phyloP scores from a whole-genome alignment of 2,329 filamentous ascomycete species.

The Xylariaceae sp. region DNA sequence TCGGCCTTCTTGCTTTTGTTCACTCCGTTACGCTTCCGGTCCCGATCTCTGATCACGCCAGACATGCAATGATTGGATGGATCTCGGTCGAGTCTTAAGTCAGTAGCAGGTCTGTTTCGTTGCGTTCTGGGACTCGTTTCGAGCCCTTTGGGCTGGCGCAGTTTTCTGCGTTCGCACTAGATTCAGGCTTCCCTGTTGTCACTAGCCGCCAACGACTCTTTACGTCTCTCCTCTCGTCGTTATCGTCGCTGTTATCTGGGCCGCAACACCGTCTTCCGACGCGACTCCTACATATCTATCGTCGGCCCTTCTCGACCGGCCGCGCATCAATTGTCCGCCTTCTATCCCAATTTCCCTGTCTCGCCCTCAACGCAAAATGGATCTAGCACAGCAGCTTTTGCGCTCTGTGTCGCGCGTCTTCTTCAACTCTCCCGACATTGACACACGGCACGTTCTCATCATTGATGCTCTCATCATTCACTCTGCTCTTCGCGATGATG shows the following conservation, averaged over 20 bases:
- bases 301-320: neutral
- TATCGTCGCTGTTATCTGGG: neutral
- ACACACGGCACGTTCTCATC: slow-evolving; percentile 70
- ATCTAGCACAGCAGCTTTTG: slow-evolving; percentile 66
- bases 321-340: neutral
- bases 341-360: neutral
- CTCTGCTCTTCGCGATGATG: slow-evolving; percentile 76
- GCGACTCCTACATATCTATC: neutral
- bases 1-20: neutral
- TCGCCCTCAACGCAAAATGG: slow-evolving; percentile 6
- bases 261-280: neutral
- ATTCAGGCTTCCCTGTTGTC: neutral
- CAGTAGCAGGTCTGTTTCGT: slow-evolving; percentile 1
- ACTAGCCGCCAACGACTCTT: neutral
- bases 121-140: neutral
- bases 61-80: slow-evolving; percentile 3
- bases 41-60: neutral
- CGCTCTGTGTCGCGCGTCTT: slow-evolving; percentile 79
- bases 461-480: slow-evolving; percentile 74
- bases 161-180: neutral
- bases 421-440: slow-evolving; percentile 60
- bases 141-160: neutral
- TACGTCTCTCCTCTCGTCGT: neutral
- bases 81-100: neutral
- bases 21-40: neutral